A percentile compares a stretch with the other conserved stretches of the same genome.
Conservation (phyloP, 805 yeast species). For the Clavispora santaluciae region DNA sequence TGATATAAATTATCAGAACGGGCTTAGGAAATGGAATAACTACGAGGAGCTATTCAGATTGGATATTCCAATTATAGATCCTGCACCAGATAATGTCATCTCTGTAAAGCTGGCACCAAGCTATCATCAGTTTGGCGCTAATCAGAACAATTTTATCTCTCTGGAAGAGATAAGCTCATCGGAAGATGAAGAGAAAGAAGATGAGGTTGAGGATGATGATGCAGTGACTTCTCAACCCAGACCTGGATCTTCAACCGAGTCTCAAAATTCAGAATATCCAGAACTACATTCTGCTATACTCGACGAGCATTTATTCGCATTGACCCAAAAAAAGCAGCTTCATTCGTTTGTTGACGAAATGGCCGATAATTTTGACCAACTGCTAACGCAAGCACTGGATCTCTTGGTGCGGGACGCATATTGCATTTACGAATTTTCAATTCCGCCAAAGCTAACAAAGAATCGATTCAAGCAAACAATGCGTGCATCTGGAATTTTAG, state of each 20-base stretch:
- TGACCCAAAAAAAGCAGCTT: constrained; percentile 1
- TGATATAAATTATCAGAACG: constrained; percentile 6
- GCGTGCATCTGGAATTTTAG: constrained; percentile 43
- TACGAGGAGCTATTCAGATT: neutral
- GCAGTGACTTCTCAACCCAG: too few species aligned
- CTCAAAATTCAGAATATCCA: neutral
- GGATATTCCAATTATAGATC: too few species aligned
- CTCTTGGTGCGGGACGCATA: constrained; percentile 6
- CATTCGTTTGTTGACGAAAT: neutral
- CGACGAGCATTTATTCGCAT: constrained; percentile 1
- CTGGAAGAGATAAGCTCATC: too few species aligned
- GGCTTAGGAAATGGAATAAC: constrained; percentile 1
- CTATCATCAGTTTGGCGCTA: too few species aligned
- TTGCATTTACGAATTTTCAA: constrained; percentile 17
- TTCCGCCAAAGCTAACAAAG: constrained; percentile 18
- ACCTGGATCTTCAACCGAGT: too few species aligned
- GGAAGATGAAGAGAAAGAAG: neutral
- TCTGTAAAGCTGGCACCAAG: too few species aligned
- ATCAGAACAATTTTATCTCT: too few species aligned
- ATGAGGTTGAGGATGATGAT: too few species aligned
- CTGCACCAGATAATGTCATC: too few species aligned
- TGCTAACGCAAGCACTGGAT: constrained; percentile 7
- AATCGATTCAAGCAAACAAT: constrained; percentile 22
- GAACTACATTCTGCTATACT: neutral
- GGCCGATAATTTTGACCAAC: neutral